Evolutionary conservation across 495 filamentous ascomycete species (phyloP).

Genomic region (Aspergillus saccharolyticus): DNA sequence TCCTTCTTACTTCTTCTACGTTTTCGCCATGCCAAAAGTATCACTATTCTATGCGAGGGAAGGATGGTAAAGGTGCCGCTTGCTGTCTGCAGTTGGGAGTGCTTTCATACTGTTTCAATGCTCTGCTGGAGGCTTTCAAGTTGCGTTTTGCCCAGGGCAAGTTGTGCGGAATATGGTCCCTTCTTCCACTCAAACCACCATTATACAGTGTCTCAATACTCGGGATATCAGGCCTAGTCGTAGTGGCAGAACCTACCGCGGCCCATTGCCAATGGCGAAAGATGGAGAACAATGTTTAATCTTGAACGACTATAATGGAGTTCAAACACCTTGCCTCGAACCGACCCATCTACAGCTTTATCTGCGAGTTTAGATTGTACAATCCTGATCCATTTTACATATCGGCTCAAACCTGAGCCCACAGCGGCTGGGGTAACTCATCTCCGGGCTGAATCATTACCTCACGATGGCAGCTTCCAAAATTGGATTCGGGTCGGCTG

Average conservation of each 20-base stretch:
- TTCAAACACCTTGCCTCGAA: neutral
- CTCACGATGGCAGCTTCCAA: constrained; percentile 20
- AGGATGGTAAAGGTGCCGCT: too few species aligned
- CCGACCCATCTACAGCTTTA: neutral
- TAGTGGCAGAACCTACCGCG: neutral
- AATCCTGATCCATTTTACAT: neutral
- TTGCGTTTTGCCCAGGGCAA: too few species aligned
- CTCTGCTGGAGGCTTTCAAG: too few species aligned
- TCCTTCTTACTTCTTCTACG: too few species aligned
- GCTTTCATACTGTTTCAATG: too few species aligned
- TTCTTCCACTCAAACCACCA: too few species aligned
- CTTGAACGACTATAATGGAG: neutral
- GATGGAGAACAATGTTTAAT: neutral
- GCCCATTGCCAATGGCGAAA: neutral
- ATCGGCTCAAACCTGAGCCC: constrained; percentile 49
- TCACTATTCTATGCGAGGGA: too few species aligned
- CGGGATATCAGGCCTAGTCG: neutral
- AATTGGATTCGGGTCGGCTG: constrained; percentile 20
- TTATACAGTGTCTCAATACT: neutral
- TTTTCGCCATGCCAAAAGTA: too few species aligned
- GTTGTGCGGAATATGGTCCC: too few species aligned
- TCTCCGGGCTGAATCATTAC: constrained; percentile 36
- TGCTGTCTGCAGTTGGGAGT: too few species aligned
- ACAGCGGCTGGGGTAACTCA: constrained; percentile 55
- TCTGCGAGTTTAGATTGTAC: neutral